Percentiles rank a stretch among this genome's conserved stretches.
These are phyloP conservation scores for Fagopyrum homotropicum DNA, from an alignment of 148 eudicot genomes.

Conservation along the genomic window DNA sequence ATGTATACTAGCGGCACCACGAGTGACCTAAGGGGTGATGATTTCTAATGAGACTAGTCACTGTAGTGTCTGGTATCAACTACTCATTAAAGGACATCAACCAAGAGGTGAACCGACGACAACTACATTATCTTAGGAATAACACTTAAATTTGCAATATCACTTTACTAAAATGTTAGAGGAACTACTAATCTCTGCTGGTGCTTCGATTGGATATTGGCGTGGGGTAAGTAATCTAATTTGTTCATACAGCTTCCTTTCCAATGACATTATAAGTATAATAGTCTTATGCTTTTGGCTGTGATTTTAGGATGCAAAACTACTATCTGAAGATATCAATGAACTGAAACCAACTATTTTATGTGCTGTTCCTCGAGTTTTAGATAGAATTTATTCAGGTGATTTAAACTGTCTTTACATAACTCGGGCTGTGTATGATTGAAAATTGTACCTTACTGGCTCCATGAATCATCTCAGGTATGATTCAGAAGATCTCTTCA, in stretches of 20 bases:
- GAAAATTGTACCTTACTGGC: background rate
- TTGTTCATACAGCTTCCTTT: background rate
- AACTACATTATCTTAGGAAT: background rate
- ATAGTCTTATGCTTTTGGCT: background rate
- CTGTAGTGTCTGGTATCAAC: constrained; percentile 71
- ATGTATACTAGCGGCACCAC: constrained; percentile 99
- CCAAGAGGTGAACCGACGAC: constrained; percentile 47
- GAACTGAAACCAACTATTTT: constrained; percentile 75
- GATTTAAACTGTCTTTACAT: background rate
- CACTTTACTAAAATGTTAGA: constrained; percentile 20
- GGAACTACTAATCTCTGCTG: constrained; percentile 64
- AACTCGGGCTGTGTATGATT: too few species aligned
- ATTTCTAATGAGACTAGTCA: constrained; percentile 75
- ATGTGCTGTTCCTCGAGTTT: constrained; percentile 92
- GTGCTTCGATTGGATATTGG: constrained; percentile 97
- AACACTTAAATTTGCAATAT: background rate
- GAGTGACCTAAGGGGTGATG: constrained; percentile 95
- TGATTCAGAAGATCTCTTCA: constrained; percentile 58
- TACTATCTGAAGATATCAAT: constrained; percentile 67
- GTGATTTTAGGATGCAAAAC: constrained; percentile 66
- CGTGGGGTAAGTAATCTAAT: constrained; percentile 59
- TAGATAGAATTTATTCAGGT: constrained; percentile 92
- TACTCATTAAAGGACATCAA: constrained; percentile 65
- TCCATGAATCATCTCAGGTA: constrained; percentile 37
- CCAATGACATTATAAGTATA: background rate